Base-by-base conservation (phyloP, 2,329 filamentous ascomycete species). In the Beauveria australis region DNA sequence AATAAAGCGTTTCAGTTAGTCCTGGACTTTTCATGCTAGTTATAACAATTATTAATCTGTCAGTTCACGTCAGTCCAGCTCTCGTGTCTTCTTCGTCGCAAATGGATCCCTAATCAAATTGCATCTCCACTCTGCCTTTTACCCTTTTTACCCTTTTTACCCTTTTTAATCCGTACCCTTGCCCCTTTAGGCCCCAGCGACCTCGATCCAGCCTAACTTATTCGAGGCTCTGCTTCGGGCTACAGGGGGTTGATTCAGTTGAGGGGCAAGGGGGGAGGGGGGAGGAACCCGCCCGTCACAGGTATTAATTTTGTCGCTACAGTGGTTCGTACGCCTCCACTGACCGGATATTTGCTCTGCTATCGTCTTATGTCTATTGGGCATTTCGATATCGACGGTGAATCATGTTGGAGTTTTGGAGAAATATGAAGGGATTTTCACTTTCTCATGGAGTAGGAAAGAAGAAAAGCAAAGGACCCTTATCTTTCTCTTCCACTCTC, bases 81-180 rank as follows among this genome's bases (percentile, higher is more conserved):
- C 30, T 33, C 30, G 30, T 22, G 33, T 46, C 44, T 37, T 18
- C 1, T 51, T 26, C 9, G 7, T 28, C 33, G 19, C 30, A 16
- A 16, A 59, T 51, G 55, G 55, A 44, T 33, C 33, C 33, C 55
- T 44, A 59, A 52, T 49, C 51, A 43, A n/a, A 51, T 33, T 14
- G 12, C 41, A 58, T 43, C 33, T 49, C 55, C 55, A 58, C 53
- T 2, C 9, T 3, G 18, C 55, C 47, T 33, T 51, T n/a, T n/a
- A n/a, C n/a, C n/a, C n/a, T n/a, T n/a, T n/a, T n/a, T n/a, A n/a
- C n/a, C n/a, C n/a, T n/a, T n/a, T n/a, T n/a, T n/a, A n/a, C n/a
- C n/a, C n/a, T n/a, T n/a, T n/a, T n/a, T n/a, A n/a, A n/a, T n/a
- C n/a, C n/a, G n/a, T n/a, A 47, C 47, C 44, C 30, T 48, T 37